A percentile compares a stretch with the other conserved stretches of the same genome.
phyloP scores from a whole-genome alignment of 192 early-diverging fungal species.

The Coemansia asiatica region DNA sequence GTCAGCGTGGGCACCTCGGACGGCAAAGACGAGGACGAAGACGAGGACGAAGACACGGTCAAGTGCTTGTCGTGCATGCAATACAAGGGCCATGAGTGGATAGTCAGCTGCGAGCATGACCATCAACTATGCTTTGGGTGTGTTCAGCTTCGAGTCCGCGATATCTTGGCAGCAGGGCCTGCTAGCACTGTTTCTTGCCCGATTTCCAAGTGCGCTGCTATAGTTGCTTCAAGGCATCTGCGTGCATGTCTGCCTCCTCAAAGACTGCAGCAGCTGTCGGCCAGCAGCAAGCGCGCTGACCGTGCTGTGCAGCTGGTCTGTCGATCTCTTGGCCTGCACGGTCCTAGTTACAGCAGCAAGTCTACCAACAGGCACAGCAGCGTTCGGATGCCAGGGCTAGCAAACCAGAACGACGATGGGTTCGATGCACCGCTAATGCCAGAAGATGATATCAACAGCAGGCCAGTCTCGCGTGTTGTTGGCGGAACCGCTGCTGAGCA shows the following conservation, averaged over 20 bases:
- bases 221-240: constrained; percentile 25
- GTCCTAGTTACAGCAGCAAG: constrained; percentile 1
- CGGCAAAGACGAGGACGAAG: constrained; percentile 22
- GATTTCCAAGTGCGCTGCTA: constrained; percentile 16
- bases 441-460: background rate
- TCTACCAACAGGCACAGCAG: background rate
- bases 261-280: constrained; percentile 36
- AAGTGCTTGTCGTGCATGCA: constrained; percentile 33
- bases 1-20: background rate
- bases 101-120: constrained; percentile 24
- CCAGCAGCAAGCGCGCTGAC: constrained; percentile 15
- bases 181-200: constrained; percentile 15
- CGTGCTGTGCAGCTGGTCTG: constrained; percentile 7
- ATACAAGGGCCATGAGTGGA: constrained; percentile 36
- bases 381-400: background rate
- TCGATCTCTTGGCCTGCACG: constrained; percentile 21
- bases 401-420: constrained; percentile 16
- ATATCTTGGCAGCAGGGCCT: constrained; percentile 11
- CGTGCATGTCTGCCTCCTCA: constrained; percentile 47
- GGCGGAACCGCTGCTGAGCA: background rate
- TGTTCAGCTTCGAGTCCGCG: constrained; percentile 38
- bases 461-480: background rate
- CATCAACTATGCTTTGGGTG: constrained; percentile 51
- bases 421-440: constrained; percentile 37
- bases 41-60: constrained; percentile 37